Conservation (phyloP, 495 filamentous ascomycete species). For the Xylaria bambusicola region DNA sequence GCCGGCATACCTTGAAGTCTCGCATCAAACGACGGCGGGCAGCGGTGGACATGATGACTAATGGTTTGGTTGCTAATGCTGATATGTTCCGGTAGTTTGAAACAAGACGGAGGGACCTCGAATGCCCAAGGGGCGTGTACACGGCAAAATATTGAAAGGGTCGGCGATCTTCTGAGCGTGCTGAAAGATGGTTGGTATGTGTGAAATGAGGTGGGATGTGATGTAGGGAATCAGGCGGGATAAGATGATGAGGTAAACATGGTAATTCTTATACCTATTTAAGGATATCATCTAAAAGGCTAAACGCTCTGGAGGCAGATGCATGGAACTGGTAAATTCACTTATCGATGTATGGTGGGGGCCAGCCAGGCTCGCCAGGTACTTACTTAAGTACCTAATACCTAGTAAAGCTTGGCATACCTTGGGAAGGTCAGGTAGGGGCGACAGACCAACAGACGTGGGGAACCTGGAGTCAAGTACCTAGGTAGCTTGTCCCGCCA, state of each 20-base stretch:
- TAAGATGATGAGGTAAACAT: too few relatives aligned
- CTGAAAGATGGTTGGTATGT: not conserved
- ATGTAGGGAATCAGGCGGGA: not conserved
- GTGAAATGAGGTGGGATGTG: not conserved
- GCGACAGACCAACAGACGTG: not conserved
- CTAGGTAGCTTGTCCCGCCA: constrained; percentile 28
- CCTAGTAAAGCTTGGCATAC: too few relatives aligned
- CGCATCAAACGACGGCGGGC: constrained; percentile 95
- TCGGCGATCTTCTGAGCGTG: too few relatives aligned
- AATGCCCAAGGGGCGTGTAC: not conserved
- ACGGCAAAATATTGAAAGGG: not conserved
- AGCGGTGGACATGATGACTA: constrained; percentile 78
- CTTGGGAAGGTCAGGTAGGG: not conserved
- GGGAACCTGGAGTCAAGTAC: not conserved
- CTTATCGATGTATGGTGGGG: too few relatives aligned
- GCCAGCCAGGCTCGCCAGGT: too few relatives aligned
- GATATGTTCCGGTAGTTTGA: not conserved
- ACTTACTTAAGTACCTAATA: too few relatives aligned
- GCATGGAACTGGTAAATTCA: too few relatives aligned
- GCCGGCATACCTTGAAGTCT: constrained; percentile 84
- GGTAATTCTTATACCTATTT: too few relatives aligned
- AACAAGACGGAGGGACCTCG: not conserved
- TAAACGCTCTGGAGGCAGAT: too few relatives aligned
- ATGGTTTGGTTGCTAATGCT: not conserved
- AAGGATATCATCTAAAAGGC: too few relatives aligned